A percentile compares a stretch with the other conserved stretches of the same genome.
Conservation (phyloP, 2,329 filamentous ascomycete species). For the Sporothrix pseudoabietina region DNA sequence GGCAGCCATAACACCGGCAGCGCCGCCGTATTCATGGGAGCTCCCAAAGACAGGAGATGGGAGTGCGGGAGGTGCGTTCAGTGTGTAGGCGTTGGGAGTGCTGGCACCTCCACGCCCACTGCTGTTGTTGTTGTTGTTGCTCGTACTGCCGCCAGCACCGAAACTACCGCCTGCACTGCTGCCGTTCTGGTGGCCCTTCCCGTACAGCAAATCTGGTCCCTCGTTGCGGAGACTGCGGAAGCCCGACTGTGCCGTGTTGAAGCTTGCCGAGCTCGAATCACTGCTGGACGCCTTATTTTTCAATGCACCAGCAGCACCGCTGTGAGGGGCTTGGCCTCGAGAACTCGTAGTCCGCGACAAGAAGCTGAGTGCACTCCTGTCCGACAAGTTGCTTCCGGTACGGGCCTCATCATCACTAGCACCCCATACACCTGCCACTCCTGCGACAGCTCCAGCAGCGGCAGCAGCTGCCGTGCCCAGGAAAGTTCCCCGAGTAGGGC, state of each 20-base stretch:
- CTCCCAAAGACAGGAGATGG: background rate
- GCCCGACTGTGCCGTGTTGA: constrained; percentile 49
- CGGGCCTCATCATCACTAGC: constrained; percentile 52
- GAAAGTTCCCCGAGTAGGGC: constrained; percentile 31
- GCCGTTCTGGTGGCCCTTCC: constrained; percentile 38
- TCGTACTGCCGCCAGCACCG: background rate
- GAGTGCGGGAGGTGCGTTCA: constrained; percentile 6
- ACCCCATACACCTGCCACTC: constrained; percentile 19
- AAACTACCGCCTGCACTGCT: constrained; percentile 21
- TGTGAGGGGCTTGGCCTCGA: constrained; percentile 35
- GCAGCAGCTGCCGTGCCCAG: constrained; percentile 24
- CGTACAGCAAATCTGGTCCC: constrained; percentile 51
- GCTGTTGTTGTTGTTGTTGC: background rate
- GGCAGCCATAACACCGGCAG: constrained; percentile 17
- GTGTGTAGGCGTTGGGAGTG: constrained; percentile 4
- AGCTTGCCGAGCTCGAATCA: constrained; percentile 27
- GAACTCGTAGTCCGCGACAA: constrained; percentile 34
- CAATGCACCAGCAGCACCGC: background rate
- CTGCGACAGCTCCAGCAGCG: constrained; percentile 19
- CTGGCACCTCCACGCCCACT: background rate
- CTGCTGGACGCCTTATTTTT: constrained; percentile 34
- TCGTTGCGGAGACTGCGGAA: constrained; percentile 57
- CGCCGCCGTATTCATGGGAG: constrained; percentile 17
- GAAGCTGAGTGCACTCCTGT: constrained; percentile 52
- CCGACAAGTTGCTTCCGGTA: constrained; percentile 60